A percentile compares a stretch with the other conserved stretches of the same genome.
Evolutionary conservation across 1,139 yeast genomes (phyloP).

Genomic region (Petasospora rhodanensis): DNA sequence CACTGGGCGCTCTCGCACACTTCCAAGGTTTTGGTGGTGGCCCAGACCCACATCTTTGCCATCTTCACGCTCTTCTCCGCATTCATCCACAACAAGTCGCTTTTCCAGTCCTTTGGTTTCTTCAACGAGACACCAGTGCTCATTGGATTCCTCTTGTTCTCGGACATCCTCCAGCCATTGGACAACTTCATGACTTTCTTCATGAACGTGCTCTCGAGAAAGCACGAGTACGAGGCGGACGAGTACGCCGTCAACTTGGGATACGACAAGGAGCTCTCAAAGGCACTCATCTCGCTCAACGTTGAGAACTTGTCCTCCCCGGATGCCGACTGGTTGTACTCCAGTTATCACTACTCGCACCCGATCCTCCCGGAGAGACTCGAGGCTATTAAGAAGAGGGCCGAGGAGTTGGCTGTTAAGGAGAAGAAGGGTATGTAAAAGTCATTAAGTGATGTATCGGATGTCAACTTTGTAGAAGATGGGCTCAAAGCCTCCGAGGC

Average conservation of each 20-base stretch:
- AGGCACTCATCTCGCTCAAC: conserved; percentile 70
- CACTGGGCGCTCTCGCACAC: conserved; percentile 94
- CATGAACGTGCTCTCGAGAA: conserved; percentile 70
- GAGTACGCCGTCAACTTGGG: conserved; percentile 74
- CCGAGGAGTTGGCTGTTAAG: conserved; percentile 13
- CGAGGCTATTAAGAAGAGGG: conserved; percentile 49
- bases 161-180: conserved; percentile 72
- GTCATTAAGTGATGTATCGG: no score
- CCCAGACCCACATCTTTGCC: conserved; percentile 60
- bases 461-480: no score
- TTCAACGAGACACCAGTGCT: conserved; percentile 57
- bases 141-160: conserved; percentile 74
- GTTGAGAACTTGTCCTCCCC: conserved; percentile 77
- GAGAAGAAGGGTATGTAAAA: conserved; percentile 34
- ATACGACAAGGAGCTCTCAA: conserved; percentile 60
- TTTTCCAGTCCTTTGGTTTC: conserved; percentile 80
- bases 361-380: conserved; percentile 90
- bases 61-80: conserved; percentile 72
- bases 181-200: conserved; percentile 64
- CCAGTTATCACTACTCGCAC: conserved; percentile 86
- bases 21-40: conserved; percentile 58
- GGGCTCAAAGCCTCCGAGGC: no score
- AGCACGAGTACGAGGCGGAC: conserved; percentile 92
- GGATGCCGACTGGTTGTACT: conserved; percentile 85
- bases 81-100: conserved; percentile 71